Base-by-base conservation (phyloP, 495 filamentous ascomycete genomes). In the Aspergillus indologenus region DNA sequence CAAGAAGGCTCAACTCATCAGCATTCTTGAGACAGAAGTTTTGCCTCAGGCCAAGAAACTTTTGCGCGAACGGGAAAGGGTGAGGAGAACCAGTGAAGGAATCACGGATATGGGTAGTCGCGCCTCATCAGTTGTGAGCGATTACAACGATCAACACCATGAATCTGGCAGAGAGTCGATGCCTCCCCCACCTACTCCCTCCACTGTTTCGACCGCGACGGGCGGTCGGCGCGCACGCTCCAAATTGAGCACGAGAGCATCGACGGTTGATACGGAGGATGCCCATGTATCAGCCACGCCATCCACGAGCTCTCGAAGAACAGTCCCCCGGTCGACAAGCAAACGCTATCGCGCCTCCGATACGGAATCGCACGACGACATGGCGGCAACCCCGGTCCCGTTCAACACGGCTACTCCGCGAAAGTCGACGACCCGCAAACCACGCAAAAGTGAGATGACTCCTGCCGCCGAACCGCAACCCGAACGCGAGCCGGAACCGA, bases 1-100 rank as follows among this genome's bases (percentile, higher is more conserved):
- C 34, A 98, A 97, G 73, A 98, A 98, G 75, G 72, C 84, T 1
- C 86, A 96, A 61, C 86, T 98, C 44, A 75, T 98, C 55, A 84
- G 88, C 4, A 79, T 98, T 24, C 90, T 98, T 69, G 87, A 89
- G 64, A 79, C 89, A 44, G 79, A 93, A 57, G 81, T 98, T 42
- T 73, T 88, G 8, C 90, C 94, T 1, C 84, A 90, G 63, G 85
- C 91, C 6, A 83, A 80, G 60, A 89, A 86, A 66, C 82, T 96
- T 15, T 75, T 95, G 24, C 80, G 82, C n/a, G 83, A 86, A 21
- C 85, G 87, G 59, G 85, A 88, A 29, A 81, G 86, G 29, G 91
- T 90, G 14, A 87, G 88, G 75, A 83, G 91, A 44, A 89, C 87
- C 5, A 90, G 90, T 64, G 84, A 77, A 65, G 95, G 95, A 23